These are phyloP conservation scores for Panaeolus cyanescens DNA, from an alignment of 768 basidiomycete species.

Conservation along the genomic window DNA sequence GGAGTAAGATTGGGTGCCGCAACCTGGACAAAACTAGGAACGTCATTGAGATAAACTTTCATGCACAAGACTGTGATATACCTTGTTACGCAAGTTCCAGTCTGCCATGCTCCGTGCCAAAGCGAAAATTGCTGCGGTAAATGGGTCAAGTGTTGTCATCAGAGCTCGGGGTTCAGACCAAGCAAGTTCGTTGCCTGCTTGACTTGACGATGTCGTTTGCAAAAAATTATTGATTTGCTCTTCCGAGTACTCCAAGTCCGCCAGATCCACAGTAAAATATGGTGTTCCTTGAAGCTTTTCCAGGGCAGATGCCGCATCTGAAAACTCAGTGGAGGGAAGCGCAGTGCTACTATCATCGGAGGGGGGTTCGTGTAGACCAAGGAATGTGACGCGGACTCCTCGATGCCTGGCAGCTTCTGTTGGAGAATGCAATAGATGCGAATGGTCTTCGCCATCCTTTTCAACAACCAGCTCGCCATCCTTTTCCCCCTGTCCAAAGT, in stretches of 20 bases:
- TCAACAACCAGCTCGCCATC: slow-evolving; percentile 37
- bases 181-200: slow-evolving; percentile 40
- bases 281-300: slow-evolving; percentile 76
- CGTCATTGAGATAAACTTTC: neutral
- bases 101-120: slow-evolving; percentile 82
- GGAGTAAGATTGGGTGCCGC: slow-evolving; percentile 79
- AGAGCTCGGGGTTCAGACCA: slow-evolving; percentile 71
- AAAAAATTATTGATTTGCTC: slow-evolving; percentile 39
- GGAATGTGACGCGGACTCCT: slow-evolving; percentile 69
- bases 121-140: slow-evolving; percentile 78
- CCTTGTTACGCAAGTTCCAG: slow-evolving; percentile 93
- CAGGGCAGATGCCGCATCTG: slow-evolving; percentile 51
- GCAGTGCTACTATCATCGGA: slow-evolving; percentile 41
- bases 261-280: slow-evolving; percentile 83
- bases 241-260: slow-evolving; percentile 40
- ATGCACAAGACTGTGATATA: slow-evolving; percentile 22
- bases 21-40: slow-evolving; percentile 84
- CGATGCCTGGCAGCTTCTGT: slow-evolving; percentile 62
- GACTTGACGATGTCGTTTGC: slow-evolving; percentile 37
- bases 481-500: slow-evolving; percentile 69
- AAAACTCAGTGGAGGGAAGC: slow-evolving; percentile 68
- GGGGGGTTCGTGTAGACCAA: slow-evolving; percentile 68
- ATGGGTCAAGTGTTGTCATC: slow-evolving; percentile 55
- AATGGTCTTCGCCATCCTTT: slow-evolving; percentile 24
- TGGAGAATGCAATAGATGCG: slow-evolving; percentile 26